A percentile compares a stretch with the other conserved stretches of the same genome.
These are phyloP conservation scores for Melanogaster broomeanus DNA, from an alignment of 768 basidiomycete genomes.

Conservation along the genomic window DNA sequence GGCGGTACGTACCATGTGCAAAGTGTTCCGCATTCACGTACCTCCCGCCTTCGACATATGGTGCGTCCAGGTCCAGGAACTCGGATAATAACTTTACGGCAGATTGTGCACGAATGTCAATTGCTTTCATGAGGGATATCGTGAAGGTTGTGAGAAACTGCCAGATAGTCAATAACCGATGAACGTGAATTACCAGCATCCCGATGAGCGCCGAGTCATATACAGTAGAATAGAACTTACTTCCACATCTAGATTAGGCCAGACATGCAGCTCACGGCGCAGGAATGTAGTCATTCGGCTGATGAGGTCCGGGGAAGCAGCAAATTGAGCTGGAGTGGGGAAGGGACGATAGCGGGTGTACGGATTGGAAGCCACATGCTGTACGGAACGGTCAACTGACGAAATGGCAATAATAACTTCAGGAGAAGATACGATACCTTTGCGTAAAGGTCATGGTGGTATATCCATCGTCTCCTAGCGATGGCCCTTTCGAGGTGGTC, in stretches of 20 bases:
- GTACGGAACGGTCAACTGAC: conserved; percentile 8
- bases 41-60: conserved; percentile 55
- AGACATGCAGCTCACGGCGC: conserved; percentile 83
- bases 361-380: conserved; percentile 91
- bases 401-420: background rate
- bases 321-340: conserved; percentile 83
- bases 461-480: conserved; percentile 74
- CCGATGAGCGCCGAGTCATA: background rate
- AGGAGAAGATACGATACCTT: conserved; percentile 61
- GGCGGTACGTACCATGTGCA: conserved; percentile 71
- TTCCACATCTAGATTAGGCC: conserved; percentile 90
- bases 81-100: conserved; percentile 84
- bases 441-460: conserved; percentile 76
- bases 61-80: conserved; percentile 79
- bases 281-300: conserved; percentile 79
- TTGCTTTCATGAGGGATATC: conserved; percentile 86
- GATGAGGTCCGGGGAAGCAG: conserved; percentile 72
- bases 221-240: conserved; percentile 39
- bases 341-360: conserved; percentile 88
- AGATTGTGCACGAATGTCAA: conserved; percentile 89
- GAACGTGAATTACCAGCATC: conserved; percentile 5
- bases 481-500: conserved; percentile 80
- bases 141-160: conserved; percentile 90
- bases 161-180: conserved; percentile 17
- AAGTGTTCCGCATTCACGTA: conserved; percentile 87